phyloP scores from a whole-genome alignment of 176 grass and related monocot genomes.

The Poa pratensis region DNA sequence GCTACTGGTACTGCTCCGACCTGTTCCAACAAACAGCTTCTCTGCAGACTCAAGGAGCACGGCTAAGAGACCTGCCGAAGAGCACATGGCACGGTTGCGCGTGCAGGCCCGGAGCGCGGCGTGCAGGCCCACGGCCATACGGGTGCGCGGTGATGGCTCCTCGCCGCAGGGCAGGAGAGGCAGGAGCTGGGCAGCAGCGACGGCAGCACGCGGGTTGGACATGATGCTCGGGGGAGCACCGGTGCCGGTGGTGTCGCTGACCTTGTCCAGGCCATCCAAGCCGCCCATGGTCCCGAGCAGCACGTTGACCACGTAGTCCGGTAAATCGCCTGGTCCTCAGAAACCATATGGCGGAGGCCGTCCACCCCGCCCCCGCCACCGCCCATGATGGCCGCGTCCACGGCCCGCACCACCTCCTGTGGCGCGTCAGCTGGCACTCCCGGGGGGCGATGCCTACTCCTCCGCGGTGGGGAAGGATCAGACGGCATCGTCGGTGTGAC shows the following conservation, averaged over 20 bases:
- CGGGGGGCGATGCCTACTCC: conserved; percentile 36
- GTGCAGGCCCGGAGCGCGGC: conserved; percentile 74
- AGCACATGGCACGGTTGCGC: conserved; percentile 94
- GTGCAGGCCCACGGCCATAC: conserved; percentile 63
- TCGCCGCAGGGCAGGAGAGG: conserved; percentile 71
- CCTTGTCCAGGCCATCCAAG: conserved; percentile 60
- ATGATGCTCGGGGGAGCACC: conserved; percentile 76
- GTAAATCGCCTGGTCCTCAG: conserved; percentile 52
- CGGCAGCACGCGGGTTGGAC: conserved; percentile 63
- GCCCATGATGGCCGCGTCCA: conserved; percentile 78
- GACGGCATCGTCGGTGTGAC: background rate
- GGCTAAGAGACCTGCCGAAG: conserved; percentile 65
- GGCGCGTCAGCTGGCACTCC: conserved; percentile 58
- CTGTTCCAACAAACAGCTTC: conserved; percentile 60
- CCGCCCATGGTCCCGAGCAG: conserved; percentile 87
- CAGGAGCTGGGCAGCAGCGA: conserved; percentile 65
- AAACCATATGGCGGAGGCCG: conserved; percentile 56
- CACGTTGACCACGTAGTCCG: conserved; percentile 73
- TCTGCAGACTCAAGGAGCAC: conserved; percentile 70
- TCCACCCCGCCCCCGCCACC: conserved; percentile 44
- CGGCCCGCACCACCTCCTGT: conserved; percentile 65
- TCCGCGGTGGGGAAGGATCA: conserved; percentile 43
- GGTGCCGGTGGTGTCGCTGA: conserved; percentile 37
- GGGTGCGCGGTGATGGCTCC: conserved; percentile 86
- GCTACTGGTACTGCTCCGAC: conserved; percentile 34